Evolutionary conservation across 2,329 filamentous ascomycete species (phyloP).

Genomic region (Ascosphaera apis): DNA sequence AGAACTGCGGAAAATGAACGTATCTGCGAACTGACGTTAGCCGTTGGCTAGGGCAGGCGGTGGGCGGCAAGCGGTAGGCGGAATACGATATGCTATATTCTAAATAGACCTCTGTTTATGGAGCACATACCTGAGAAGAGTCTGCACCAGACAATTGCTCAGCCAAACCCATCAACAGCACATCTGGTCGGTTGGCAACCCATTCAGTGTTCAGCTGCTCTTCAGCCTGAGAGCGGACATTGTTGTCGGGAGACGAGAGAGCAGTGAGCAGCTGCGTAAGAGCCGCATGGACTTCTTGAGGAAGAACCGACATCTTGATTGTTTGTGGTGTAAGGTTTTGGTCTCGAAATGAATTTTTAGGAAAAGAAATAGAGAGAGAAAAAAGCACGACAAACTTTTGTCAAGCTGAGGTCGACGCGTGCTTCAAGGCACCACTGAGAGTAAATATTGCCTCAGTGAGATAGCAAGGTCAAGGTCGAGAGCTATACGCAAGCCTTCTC

Average conservation of each 20-base stretch:
- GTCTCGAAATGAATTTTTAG: not conserved
- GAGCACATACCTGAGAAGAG: slow-evolving; percentile 41
- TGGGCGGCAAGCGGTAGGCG: slow-evolving; percentile 2
- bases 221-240: slow-evolving; percentile 62
- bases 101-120: too few relatives aligned
- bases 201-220: slow-evolving; percentile 80
- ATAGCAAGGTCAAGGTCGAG: too few relatives aligned
- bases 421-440: too few relatives aligned
- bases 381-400: not conserved
- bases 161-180: slow-evolving; percentile 78
- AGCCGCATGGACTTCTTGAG: slow-evolving; percentile 62
- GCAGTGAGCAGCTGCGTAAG: slow-evolving; percentile 69
- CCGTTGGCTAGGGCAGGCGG: not conserved
- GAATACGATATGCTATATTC: slow-evolving; percentile 2
- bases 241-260: slow-evolving; percentile 76
- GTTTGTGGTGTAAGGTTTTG: too few relatives aligned
- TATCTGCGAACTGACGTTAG: slow-evolving; percentile 41
- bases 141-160: slow-evolving; percentile 71
- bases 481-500: too few relatives aligned
- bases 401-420: too few relatives aligned
- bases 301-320: slow-evolving; percentile 55
- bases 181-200: slow-evolving; percentile 58
- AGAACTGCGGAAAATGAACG: slow-evolving; percentile 84
- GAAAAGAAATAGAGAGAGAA: not conserved
- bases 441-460: too few relatives aligned